These are phyloP conservation scores for Fusarium sororula DNA, from an alignment of 2,329 filamentous ascomycete genomes.

Conservation along the genomic window DNA sequence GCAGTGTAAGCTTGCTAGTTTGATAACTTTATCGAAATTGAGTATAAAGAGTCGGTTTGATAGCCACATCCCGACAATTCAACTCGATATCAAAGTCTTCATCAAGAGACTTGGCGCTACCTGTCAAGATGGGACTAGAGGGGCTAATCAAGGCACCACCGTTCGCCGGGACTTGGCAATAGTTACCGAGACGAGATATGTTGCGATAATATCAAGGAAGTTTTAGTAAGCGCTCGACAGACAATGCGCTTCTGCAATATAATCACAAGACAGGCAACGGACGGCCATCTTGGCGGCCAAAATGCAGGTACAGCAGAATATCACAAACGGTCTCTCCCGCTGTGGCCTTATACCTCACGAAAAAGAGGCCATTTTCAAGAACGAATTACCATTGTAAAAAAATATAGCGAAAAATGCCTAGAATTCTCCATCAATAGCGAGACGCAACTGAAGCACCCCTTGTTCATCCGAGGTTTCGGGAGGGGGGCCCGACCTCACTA, in stretches of 20 bases:
- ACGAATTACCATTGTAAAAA: not conserved
- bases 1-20: not conserved
- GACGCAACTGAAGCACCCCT: slow-evolving; percentile 35
- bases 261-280: not conserved
- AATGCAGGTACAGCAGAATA: not conserved
- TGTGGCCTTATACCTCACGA: not conserved
- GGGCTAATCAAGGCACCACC: slow-evolving; percentile 12
- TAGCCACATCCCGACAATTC: not conserved
- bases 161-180: slow-evolving; percentile 14
- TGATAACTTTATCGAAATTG: slow-evolving; percentile 4
- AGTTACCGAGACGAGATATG: slow-evolving; percentile 1
- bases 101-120: not conserved
- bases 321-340: not conserved
- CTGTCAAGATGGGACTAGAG: slow-evolving; percentile 3
- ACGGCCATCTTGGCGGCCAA: slow-evolving; percentile 1
- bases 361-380: not conserved
- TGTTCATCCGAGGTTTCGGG: slow-evolving; percentile 33
- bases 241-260: not conserved
- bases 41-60: not conserved
- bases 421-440: slow-evolving; percentile 38
- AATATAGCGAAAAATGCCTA: not conserved
- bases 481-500: slow-evolving; percentile 10
- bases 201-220: not conserved
- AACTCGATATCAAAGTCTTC: not conserved
- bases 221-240: slow-evolving; percentile 22